Evolutionary conservation across 2,329 filamentous ascomycete genomes (phyloP).

Genomic region (Pseudogymnoascus sp.): DNA sequence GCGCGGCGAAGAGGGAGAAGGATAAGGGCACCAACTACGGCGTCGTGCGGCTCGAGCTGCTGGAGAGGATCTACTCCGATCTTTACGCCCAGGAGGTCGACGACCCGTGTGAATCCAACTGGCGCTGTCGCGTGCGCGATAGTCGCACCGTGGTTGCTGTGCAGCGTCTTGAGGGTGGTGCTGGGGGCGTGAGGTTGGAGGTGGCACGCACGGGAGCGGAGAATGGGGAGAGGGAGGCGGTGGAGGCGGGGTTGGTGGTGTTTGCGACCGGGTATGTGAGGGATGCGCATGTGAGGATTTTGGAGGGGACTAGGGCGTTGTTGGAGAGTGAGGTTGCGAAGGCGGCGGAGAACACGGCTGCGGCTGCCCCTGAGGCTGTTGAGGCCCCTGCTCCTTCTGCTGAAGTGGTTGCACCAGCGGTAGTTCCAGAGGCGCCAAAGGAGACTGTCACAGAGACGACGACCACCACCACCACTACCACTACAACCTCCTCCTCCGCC

Average conservation of each 20-base stretch:
- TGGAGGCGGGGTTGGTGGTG: slow-evolving; percentile 72
- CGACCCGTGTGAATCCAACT: slow-evolving; percentile 59
- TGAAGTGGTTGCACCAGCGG: slow-evolving; percentile 10
- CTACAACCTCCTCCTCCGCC: too few species aligned
- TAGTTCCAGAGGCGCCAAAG: too few species aligned
- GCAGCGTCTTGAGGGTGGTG: slow-evolving; percentile 31
- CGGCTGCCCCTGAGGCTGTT: slow-evolving; percentile 24
- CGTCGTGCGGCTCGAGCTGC: slow-evolving; percentile 82
- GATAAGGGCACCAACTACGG: slow-evolving; percentile 90
- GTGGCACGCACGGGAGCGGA: slow-evolving; percentile 68
- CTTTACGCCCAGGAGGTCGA: slow-evolving; percentile 80
- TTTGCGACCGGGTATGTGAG: slow-evolving; percentile 82
- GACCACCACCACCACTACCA: too few species aligned
- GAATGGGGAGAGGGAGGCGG: slow-evolving; percentile 43
- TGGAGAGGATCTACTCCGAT: slow-evolving; percentile 80
- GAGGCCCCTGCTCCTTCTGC: slow-evolving; percentile 23
- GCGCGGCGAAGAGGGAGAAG: slow-evolving; percentile 51
- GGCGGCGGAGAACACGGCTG: not conserved
- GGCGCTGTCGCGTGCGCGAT: slow-evolving; percentile 75
- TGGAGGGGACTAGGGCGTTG: slow-evolving; percentile 58
- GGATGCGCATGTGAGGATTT: slow-evolving; percentile 69
- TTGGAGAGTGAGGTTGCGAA: slow-evolving; percentile 40
- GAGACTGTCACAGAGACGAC: not conserved
- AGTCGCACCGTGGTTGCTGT: slow-evolving; percentile 51
- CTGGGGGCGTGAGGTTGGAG: slow-evolving; percentile 43